phyloP scores from a whole-genome alignment of 441 rosid genomes.

The Raphanus hybrid region DNA sequence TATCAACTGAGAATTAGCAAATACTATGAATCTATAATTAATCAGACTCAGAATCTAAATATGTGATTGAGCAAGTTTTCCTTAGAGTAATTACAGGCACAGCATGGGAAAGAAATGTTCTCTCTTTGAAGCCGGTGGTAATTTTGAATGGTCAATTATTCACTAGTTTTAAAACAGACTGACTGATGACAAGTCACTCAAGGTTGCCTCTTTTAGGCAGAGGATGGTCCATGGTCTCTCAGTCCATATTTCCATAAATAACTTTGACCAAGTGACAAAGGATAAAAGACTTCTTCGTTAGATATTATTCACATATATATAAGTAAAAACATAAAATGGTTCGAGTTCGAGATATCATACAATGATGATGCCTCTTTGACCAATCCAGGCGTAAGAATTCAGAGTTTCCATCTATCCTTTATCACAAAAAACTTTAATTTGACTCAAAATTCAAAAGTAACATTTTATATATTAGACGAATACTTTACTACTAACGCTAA shows the following conservation, averaged over 20 bases:
- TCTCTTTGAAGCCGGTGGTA: not conserved
- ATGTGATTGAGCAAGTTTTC: not conserved
- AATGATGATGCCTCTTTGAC: slow-evolving; percentile 7
- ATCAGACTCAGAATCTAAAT: not conserved
- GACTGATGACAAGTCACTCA: not conserved
- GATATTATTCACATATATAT: slow-evolving; percentile 19
- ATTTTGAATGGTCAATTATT: not conserved
- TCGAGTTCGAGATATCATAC: slow-evolving; percentile 12
- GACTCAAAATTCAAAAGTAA: slow-evolving; percentile 21
- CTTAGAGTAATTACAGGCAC: not conserved
- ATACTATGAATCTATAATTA: not conserved
- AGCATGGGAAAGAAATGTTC: not conserved
- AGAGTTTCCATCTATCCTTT: slow-evolving; percentile 10
- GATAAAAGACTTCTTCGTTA: not conserved
- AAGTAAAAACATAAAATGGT: not conserved
- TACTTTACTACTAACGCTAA: slow-evolving; percentile 14
- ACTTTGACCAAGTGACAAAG: slow-evolving; percentile 20
- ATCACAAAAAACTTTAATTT: not conserved
- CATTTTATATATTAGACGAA: slow-evolving; percentile 4
- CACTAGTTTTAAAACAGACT: not conserved
- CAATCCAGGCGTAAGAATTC: slow-evolving; percentile 2
- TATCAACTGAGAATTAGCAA: not conserved
- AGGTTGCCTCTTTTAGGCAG: not conserved
- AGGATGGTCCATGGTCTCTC: slow-evolving; percentile 3
- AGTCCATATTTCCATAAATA: slow-evolving; percentile 20